These are phyloP conservation scores for Cajanus cajan DNA, from an alignment of 306 rosid species.

Conservation along the genomic window DNA sequence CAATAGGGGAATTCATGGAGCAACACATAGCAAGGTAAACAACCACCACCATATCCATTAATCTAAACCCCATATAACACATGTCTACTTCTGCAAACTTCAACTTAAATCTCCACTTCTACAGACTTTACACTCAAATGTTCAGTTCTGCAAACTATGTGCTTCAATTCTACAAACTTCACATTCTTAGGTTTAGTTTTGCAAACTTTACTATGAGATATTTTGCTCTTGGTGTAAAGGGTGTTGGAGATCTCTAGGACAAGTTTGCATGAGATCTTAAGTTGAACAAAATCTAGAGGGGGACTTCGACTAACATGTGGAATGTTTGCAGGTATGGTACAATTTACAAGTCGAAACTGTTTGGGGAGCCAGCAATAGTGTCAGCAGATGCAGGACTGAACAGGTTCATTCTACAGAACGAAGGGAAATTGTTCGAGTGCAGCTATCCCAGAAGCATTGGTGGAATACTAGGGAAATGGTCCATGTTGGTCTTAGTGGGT, in stretches of 20 bases:
- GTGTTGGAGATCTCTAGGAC: no score
- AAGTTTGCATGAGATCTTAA: no score
- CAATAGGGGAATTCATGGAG: slow-evolving; percentile 81
- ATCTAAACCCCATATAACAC: no score
- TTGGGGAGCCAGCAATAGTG: slow-evolving; percentile 87
- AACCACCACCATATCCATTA: neutral
- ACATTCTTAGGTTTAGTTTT: no score
- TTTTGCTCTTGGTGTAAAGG: no score
- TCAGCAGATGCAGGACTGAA: slow-evolving; percentile 94
- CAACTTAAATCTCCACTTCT: no score
- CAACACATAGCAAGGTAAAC: slow-evolving; percentile 76
- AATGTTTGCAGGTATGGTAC: slow-evolving; percentile 68
- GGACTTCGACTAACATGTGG: neutral
- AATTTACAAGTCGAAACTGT: slow-evolving; percentile 83
- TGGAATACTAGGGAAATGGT: slow-evolving; percentile 98
- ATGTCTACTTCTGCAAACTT: no score
- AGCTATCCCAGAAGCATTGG: slow-evolving; percentile 97
- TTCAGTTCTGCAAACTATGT: no score
- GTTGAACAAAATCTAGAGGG: neutral
- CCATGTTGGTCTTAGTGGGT: slow-evolving; percentile 95
- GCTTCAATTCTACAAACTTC: no score
- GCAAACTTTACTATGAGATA: no score
- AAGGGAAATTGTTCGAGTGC: slow-evolving; percentile 88
- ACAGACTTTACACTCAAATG: no score
- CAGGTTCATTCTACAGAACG: slow-evolving; percentile 84